Evolutionary conservation across 495 filamentous ascomycete species (phyloP).

Genomic region (Sabuloglossum arenarium): DNA sequence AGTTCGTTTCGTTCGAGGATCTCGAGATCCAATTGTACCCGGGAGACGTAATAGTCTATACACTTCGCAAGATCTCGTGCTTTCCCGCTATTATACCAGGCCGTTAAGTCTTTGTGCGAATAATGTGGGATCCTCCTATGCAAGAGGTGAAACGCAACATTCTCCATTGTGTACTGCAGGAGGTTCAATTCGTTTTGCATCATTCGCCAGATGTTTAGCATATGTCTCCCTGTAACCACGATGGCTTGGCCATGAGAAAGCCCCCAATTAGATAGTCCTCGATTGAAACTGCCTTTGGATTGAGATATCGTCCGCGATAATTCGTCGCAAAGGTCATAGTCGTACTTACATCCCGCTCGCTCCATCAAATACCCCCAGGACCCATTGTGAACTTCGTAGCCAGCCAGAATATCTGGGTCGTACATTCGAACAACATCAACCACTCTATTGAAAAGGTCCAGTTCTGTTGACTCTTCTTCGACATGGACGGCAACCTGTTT

Average conservation of each 20-base stretch:
- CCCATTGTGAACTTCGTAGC: constrained; percentile 81
- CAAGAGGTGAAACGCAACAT: constrained; percentile 81
- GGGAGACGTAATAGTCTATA: constrained; percentile 53
- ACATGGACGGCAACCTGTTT: constrained; percentile 37
- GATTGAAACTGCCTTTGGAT: constrained; percentile 62
- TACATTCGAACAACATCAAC: constrained; percentile 65
- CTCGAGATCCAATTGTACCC: constrained; percentile 69
- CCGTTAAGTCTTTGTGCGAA: constrained; percentile 50
- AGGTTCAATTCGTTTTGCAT: constrained; percentile 83
- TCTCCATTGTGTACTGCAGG: constrained; percentile 90
- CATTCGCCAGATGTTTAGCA: constrained; percentile 94
- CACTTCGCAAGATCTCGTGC: constrained; percentile 51
- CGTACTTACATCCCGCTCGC: constrained; percentile 65
- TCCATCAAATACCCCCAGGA: constrained; percentile 96
- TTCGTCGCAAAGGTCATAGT: constrained; percentile 76
- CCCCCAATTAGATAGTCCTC: constrained; percentile 69
- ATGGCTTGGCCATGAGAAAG: constrained; percentile 81
- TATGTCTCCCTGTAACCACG: constrained; percentile 72
- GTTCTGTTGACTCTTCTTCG: constrained; percentile 54
- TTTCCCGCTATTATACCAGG: constrained; percentile 52
- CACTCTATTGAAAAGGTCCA: constrained; percentile 62
- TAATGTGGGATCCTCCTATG: constrained; percentile 89
- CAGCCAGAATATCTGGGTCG: constrained; percentile 87
- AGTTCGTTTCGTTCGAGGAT: constrained; percentile 84
- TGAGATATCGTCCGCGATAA: constrained; percentile 72